These are phyloP conservation scores for Neurospora sp. DNA, from an alignment of 495 filamentous ascomycete species.

Conservation along the genomic window DNA sequence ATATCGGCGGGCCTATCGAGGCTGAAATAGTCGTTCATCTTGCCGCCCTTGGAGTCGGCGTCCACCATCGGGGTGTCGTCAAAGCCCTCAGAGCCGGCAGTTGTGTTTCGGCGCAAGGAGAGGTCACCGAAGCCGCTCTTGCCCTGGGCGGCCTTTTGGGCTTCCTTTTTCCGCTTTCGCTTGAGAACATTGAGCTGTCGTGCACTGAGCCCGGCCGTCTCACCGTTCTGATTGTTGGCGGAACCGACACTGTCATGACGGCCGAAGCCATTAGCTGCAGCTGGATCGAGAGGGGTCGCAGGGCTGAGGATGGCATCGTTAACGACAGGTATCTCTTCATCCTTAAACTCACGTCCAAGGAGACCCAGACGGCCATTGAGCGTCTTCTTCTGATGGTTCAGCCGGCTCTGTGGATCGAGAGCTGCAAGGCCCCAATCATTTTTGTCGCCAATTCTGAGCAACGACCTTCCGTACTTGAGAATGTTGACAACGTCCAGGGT, in stretches of 20 bases:
- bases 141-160: conserved; percentile 61
- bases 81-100: conserved; percentile 36
- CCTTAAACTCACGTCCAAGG: conserved; percentile 65
- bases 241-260: conserved; percentile 22
- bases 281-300: conserved; percentile 30
- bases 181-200: conserved; percentile 91
- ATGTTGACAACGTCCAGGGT: conserved; percentile 69
- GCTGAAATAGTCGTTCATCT: conserved; percentile 82
- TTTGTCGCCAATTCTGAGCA: conserved; percentile 65
- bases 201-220: conserved; percentile 71
- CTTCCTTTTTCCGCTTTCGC: conserved; percentile 74
- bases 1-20: conserved; percentile 60
- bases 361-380: conserved; percentile 75
- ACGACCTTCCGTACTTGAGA: conserved; percentile 66
- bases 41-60: conserved; percentile 46
- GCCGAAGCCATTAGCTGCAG: conserved; percentile 31
- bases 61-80: conserved; percentile 56
- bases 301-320: conserved; percentile 28
- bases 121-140: conserved; percentile 78
- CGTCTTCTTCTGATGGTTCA: conserved; percentile 82
- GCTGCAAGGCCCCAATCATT: conserved; percentile 74
- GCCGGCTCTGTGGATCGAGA: conserved; percentile 67
- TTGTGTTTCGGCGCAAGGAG: conserved; percentile 56
- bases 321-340: conserved; percentile 58
- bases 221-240: conserved; percentile 30